Percentiles rank a stretch among this genome's conserved stretches.
Conservation (phyloP, 441 rosid species). For the Capsella rubella region DNA sequence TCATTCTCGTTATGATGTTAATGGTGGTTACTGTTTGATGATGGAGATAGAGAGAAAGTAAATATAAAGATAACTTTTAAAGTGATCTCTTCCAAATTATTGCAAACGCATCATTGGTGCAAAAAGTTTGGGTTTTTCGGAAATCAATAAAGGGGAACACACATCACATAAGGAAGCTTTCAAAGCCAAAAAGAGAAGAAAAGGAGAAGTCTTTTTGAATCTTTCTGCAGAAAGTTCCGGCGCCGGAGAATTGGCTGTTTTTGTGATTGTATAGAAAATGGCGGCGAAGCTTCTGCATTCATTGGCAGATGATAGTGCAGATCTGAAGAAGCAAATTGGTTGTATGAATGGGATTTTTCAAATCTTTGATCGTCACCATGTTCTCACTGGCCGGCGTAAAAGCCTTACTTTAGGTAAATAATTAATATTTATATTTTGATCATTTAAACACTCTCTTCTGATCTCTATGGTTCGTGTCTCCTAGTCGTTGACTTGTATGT, state of each 20-base stretch:
- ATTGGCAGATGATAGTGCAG: conserved; percentile 89
- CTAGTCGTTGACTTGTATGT: conserved; percentile 41
- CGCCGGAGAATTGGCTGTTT: conserved; percentile 28
- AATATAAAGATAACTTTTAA: conserved; percentile 29
- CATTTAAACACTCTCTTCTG: conserved; percentile 24
- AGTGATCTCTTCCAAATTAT: conserved; percentile 38
- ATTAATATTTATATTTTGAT: background rate
- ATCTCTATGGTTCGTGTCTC: conserved; percentile 42
- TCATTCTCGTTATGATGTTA: conserved; percentile 42
- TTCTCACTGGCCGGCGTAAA: conserved; percentile 61
- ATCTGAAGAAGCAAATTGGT: conserved; percentile 92
- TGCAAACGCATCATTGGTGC: conserved; percentile 37
- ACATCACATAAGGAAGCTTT: conserved; percentile 20
- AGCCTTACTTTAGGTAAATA: conserved; percentile 74
- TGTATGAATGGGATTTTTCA: conserved; percentile 94
- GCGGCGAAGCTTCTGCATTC: conserved; percentile 93
- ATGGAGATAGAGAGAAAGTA: conserved; percentile 26
- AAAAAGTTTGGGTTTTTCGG: conserved; percentile 26
- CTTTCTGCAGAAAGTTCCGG: conserved; percentile 22
- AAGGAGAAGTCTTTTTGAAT: conserved; percentile 17
- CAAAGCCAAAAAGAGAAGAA: background rate
- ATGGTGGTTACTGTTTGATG: conserved; percentile 39
- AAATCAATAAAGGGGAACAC: conserved; percentile 4
- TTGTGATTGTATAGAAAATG: conserved; percentile 52
- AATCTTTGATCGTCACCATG: conserved; percentile 79